Conservation (phyloP, 345 rosid species). For the Laguncularia racemosa region DNA sequence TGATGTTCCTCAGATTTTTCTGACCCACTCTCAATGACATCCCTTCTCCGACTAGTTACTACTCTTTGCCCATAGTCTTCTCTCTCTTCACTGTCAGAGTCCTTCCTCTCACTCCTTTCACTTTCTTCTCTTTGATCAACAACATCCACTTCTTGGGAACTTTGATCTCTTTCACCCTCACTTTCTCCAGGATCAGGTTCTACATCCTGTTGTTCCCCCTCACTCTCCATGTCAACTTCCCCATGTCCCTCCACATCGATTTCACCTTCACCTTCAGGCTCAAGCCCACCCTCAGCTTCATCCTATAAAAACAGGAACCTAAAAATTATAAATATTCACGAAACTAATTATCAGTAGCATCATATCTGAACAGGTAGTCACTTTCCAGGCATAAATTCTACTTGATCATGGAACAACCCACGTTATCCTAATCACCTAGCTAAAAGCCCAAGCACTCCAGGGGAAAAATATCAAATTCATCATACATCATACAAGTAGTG, state of each 20-base stretch:
- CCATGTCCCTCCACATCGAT: conserved; percentile 49
- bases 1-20: conserved; percentile 78
- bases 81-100: conserved; percentile 61
- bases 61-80: conserved; percentile 63
- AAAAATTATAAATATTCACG: background rate
- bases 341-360: no score
- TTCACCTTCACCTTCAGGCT: conserved; percentile 43
- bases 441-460: no score
- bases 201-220: conserved; percentile 48
- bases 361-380: no score
- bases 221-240: conserved; percentile 67
- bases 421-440: no score
- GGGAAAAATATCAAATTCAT: no score
- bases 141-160: conserved; percentile 62
- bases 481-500: no score
- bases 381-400: no score
- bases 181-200: conserved; percentile 85
- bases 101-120: conserved; percentile 59
- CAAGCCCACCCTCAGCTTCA: conserved; percentile 57
- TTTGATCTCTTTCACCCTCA: conserved; percentile 88
- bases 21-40: conserved; percentile 74
- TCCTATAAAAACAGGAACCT: conserved; percentile 29
- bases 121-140: conserved; percentile 68
- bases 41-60: conserved; percentile 48
- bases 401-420: no score